These are phyloP conservation scores for Colletotrichum lini DNA, from an alignment of 2,329 filamentous ascomycete species.

Conservation along the genomic window DNA sequence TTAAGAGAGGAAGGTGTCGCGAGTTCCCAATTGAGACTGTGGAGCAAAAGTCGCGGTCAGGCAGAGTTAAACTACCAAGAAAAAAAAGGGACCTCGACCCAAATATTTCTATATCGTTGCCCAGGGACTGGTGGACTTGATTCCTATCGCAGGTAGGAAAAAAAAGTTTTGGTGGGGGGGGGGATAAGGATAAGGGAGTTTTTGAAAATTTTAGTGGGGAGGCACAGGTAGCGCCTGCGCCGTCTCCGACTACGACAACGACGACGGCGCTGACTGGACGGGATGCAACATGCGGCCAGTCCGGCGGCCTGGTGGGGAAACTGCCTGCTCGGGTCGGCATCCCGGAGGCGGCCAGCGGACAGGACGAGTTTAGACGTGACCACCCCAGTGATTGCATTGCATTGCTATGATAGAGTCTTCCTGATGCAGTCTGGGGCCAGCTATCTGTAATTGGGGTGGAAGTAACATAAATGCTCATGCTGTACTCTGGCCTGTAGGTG, in stretches of 20 bases:
- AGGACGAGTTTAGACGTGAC: neutral
- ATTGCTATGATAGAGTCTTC: neutral
- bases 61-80: too few relatives aligned
- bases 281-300: conserved; percentile 7
- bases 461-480: neutral
- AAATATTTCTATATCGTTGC: conserved; percentile 21
- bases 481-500: neutral
- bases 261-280: neutral
- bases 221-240: conserved; percentile 2
- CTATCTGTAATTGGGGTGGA: neutral
- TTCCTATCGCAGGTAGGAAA: conserved; percentile 18
- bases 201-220: conserved; percentile 19
- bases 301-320: conserved; percentile 35
- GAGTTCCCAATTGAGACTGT: conserved; percentile 3
- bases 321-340: neutral
- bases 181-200: conserved; percentile 15
- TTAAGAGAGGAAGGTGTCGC: neutral
- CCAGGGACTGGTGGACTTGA: conserved; percentile 16
- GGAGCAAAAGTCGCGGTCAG: conserved; percentile 13
- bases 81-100: neutral
- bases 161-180: conserved; percentile 38
- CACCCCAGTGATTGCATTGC: neutral
- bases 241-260: neutral
- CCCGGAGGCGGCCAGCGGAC: neutral
- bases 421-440: neutral